These are phyloP conservation scores for Russula sp. DNA, from an alignment of 768 basidiomycete species.

Conservation along the genomic window DNA sequence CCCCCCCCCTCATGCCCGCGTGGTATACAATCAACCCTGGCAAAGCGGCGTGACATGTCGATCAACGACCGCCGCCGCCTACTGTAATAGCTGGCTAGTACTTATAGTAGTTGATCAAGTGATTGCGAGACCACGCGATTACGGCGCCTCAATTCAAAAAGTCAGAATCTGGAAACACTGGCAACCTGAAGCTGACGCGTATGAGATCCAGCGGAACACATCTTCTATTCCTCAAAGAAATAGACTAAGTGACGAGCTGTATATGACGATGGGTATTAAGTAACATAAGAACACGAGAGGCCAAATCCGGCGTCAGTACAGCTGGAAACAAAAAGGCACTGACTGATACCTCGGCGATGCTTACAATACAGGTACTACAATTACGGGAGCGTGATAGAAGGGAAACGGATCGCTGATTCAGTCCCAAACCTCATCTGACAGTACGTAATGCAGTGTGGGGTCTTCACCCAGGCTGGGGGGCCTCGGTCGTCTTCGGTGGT, in stretches of 20 bases:
- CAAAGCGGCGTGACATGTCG: no score
- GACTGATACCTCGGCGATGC: conserved; percentile 2
- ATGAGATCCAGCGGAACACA: not conserved
- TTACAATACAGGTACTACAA: conserved; percentile 9
- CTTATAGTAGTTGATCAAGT: no score
- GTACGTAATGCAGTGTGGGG: not conserved
- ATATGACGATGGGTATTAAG: conserved; percentile 19
- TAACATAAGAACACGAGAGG: conserved; percentile 31
- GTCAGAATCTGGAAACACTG: not conserved
- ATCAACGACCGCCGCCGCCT: no score
- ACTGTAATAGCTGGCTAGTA: no score
- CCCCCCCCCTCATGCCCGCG: no score
- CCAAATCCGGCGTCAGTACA: conserved; percentile 43
- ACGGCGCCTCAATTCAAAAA: not conserved
- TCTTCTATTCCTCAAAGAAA: not conserved
- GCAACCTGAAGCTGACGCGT: not conserved
- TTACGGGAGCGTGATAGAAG: not conserved
- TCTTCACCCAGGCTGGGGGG: not conserved
- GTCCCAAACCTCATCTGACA: not conserved
- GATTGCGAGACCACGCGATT: no score
- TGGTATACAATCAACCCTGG: no score
- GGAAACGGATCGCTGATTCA: not conserved
- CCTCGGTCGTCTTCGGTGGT: not conserved
- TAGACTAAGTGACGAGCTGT: not conserved
- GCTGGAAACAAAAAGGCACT: not conserved